phyloP scores from a whole-genome alignment of 2,329 filamentous ascomycete genomes.

The Dryadomyces quercus-mongolicae region DNA sequence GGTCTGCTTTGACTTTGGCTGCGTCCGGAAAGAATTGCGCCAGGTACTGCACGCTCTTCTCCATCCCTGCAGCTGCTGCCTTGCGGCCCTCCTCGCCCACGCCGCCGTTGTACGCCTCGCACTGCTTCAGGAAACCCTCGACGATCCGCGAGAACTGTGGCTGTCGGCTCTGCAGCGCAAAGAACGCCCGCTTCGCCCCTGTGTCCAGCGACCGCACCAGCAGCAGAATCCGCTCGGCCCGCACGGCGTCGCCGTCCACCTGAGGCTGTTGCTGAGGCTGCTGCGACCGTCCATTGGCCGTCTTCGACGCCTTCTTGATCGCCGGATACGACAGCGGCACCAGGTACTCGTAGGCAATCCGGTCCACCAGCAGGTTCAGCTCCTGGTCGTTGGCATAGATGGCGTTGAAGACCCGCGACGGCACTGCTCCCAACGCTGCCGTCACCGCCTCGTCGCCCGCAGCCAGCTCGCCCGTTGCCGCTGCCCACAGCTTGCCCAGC shows the following conservation, averaged over 20 bases:
- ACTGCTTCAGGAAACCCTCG: constrained; percentile 66
- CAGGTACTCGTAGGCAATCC: constrained; percentile 74
- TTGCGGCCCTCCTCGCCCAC: constrained; percentile 63
- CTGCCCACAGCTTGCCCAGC: constrained; percentile 83
- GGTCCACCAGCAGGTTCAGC: constrained; percentile 72
- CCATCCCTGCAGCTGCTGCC: constrained; percentile 57
- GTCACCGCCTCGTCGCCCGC: constrained; percentile 67
- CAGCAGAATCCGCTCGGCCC: constrained; percentile 73
- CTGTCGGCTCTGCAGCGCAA: constrained; percentile 71
- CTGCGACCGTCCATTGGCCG: constrained; percentile 32
- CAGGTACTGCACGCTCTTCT: constrained; percentile 61
- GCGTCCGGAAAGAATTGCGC: constrained; percentile 66
- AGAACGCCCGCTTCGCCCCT: constrained; percentile 76
- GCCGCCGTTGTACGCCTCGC: constrained; percentile 82
- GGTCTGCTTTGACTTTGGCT: constrained; percentile 57
- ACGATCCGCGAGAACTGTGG: constrained; percentile 62
- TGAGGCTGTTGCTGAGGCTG: constrained; percentile 13
- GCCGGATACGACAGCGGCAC: constrained; percentile 82
- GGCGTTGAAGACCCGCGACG: constrained; percentile 72
- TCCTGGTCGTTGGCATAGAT: constrained; percentile 86
- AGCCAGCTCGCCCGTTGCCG: constrained; percentile 75
- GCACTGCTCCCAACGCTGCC: constrained; percentile 66
- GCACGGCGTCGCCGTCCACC: constrained; percentile 61
- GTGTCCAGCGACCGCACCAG: constrained; percentile 67
- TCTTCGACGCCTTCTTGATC: constrained; percentile 50